Percentiles rank a stretch among this genome's conserved stretches.
Conservation (phyloP, 2,329 filamentous ascomycete species). For the Sclerotinia trifoliorum region DNA sequence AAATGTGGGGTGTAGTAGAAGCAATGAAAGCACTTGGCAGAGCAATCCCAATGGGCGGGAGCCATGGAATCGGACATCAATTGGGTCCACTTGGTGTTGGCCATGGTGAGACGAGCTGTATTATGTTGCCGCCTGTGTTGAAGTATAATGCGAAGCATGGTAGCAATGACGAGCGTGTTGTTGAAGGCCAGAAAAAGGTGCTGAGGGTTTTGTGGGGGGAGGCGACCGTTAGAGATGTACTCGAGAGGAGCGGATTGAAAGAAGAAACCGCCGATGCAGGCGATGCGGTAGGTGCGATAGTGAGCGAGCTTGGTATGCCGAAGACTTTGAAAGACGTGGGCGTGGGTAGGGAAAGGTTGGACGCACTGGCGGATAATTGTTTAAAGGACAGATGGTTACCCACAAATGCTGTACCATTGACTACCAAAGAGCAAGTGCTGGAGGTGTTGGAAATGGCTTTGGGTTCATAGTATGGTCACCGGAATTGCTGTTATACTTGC, state of each 20-base stretch:
- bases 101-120: constrained; percentile 60
- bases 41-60: constrained; percentile 44
- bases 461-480: constrained; percentile 10
- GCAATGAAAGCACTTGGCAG: constrained; percentile 50
- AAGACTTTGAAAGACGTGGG: constrained; percentile 51
- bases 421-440: constrained; percentile 48
- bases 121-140: constrained; percentile 54
- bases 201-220: constrained; percentile 32
- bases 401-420: constrained; percentile 52
- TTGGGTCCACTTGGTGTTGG: constrained; percentile 49
- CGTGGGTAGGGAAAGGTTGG: constrained; percentile 49
- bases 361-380: constrained; percentile 49
- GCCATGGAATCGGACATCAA: constrained; percentile 46
- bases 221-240: constrained; percentile 24
- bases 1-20: constrained; percentile 48
- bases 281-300: constrained; percentile 52
- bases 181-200: constrained; percentile 29
- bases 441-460: constrained; percentile 46
- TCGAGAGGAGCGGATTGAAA: constrained; percentile 28
- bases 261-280: constrained; percentile 45
- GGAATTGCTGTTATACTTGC: background rate
- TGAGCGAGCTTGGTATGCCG: constrained; percentile 54
- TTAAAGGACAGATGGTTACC: constrained; percentile 51
- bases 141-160: constrained; percentile 48
- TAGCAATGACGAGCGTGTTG: constrained; percentile 23